Evolutionary conservation across 1,139 yeast genomes (phyloP), one percentile per base, ranked within the genome.

Genomic region (Kazachstania sp.): DNA sequence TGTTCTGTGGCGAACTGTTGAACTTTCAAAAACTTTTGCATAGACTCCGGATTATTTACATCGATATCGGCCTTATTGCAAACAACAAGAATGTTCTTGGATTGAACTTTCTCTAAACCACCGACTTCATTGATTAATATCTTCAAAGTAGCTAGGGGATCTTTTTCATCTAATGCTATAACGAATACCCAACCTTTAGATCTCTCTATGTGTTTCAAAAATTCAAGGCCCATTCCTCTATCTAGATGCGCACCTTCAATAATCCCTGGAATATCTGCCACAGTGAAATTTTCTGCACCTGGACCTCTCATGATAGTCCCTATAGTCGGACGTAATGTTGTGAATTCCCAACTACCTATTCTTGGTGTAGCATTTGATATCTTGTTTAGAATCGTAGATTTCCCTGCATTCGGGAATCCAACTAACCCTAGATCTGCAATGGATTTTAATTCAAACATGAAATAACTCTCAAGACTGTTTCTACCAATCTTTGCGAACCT

Each of bases 241-340:
- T 90, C 86, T 38, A 81, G 71, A 2, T 80, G 73, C 0, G 98
- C 97, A 9, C 95, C 97, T 60, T 79, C 74, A 49, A 92, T 85
- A 46, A 92, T 86, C 12, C 98, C 98, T 0, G 98, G 98, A 51
- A 92, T 92, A 69, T 92, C 98, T 1, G 97, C 97, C 1, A 92
- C 97, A 0, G 97, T 86, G 63, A 90, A 88, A 1, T 87, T 83
- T 9, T 77, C 75, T 52, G 83, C 86, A 3, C 83, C 75, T 3
- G 41, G 18, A 1, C 83, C 77, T 34, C 81, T 68, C 45, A 75
- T 73, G 18, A 92, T 85, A 0, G 97, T 90, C 2, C 98, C 98
- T 41, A 92, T 79, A 0, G 92, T 83, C 0, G 98, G 98, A 54
- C 82, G 87, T 48, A 92, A 69, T 1, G 98, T 92, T 0, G 98